phyloP scores from a whole-genome alignment of 805 yeast genomes.

The Yarrowia deformans region DNA sequence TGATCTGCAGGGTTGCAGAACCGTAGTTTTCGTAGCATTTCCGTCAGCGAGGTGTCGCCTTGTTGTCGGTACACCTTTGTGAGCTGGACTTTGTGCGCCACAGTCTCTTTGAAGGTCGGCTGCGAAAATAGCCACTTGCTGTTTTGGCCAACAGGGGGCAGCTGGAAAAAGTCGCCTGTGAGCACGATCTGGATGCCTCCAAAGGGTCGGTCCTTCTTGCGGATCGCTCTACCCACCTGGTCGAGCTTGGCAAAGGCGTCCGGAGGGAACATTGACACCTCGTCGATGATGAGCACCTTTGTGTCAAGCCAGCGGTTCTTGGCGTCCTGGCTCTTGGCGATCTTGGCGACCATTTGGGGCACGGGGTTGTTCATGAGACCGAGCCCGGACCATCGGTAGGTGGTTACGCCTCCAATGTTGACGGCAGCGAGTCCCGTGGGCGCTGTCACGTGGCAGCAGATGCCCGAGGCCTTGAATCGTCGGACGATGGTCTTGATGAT shows the following conservation, averaged over 20 bases:
- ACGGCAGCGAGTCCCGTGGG: conserved; percentile 93
- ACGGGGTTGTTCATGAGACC: conserved; percentile 70
- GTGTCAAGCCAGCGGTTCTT: conserved; percentile 69
- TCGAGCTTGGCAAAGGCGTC: conserved; percentile 74
- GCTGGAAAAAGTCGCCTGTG: conserved; percentile 93
- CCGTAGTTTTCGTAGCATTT: conserved; percentile 82
- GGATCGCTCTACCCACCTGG: conserved; percentile 63
- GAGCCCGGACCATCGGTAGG: conserved; percentile 78
- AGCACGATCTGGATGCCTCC: conserved; percentile 92
- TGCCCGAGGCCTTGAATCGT: conserved; percentile 53
- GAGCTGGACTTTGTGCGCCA: conserved; percentile 69
- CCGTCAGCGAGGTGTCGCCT: conserved; percentile 69
- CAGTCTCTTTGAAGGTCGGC: conserved; percentile 67
- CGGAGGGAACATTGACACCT: conserved; percentile 92
- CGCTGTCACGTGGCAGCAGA: conserved; percentile 75
- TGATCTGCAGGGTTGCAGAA: conserved; percentile 62
- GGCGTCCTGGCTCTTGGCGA: conserved; percentile 56
- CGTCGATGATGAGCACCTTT: conserved; percentile 83
- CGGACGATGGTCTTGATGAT: conserved; percentile 69
- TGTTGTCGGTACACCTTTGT: conserved; percentile 86
- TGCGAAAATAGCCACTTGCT: conserved; percentile 69
- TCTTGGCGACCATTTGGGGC: conserved; percentile 54
- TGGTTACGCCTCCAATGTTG: conserved; percentile 83
- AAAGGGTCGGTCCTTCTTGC: conserved; percentile 71
- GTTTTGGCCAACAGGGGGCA: conserved; percentile 77